Base-by-base conservation (phyloP, 1,284 basidiomycete genomes). In the Bjerkandera adusta region DNA sequence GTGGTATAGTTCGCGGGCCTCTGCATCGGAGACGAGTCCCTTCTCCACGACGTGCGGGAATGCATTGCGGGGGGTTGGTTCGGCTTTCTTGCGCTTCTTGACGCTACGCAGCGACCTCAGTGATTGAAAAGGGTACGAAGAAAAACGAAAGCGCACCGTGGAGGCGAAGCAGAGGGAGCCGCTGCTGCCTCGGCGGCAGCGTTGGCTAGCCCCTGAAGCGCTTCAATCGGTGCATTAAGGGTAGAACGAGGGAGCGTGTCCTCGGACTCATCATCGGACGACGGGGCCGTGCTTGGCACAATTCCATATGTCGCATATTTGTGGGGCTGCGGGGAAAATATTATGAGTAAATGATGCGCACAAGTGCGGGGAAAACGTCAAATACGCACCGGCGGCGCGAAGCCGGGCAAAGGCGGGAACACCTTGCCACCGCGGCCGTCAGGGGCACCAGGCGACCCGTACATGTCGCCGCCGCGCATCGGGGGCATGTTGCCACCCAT, bases 261-360 rank as follows among this genome's bases (percentile, higher is more conserved):
- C 57, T 93, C 91, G 1, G 88, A 88, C 60, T 90, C 89, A 58
- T 93, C 91, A 52, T 92, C 87, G 33, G 91, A 92, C 0, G 90
- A 92, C 3, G 87, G 74, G 39, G 89, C 74, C 10, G 89, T 83
- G 65, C 85, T 81, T 37, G 90, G 74, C 39, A 92, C 79, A 54
- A 94, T 92, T 13, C 92, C 92, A 60, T 95, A 95, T 12, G 87
- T 89, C 20, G 89, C 89, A 64, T 92, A 93, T 64, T 92, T 91
- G 67, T 93, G 89, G 24, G 86, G 83, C 86, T 91, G 43, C 25
- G 47, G 15, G 37, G 36, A 25, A 46, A 25, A n/a, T 5, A 52
- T 37, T 6, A 49, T 37, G 37, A 56, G 47, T 57, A 41, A 58
- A 48, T 52, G 16, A 54, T 52, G 45, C 52, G 52, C 37, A 33